Evolutionary conservation across 2,329 filamentous ascomycete species (phyloP).

Genomic region (Calonectria henricotiae): DNA sequence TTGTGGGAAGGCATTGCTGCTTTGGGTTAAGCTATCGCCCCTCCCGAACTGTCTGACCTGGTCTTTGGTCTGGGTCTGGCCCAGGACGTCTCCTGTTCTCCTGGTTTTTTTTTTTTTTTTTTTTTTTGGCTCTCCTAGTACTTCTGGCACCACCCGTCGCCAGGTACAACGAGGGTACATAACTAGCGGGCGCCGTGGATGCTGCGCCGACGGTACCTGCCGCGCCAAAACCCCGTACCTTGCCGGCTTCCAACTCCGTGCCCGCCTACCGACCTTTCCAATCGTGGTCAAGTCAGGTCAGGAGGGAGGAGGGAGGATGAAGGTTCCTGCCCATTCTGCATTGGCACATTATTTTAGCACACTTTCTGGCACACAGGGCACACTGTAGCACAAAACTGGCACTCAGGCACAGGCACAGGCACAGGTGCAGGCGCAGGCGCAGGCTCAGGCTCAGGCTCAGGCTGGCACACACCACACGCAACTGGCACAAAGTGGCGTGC

Average conservation of each 20-base stretch:
- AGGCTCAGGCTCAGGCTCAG: too few relatives aligned
- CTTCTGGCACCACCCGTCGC: not conserved
- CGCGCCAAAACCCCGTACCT: not conserved
- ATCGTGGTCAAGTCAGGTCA: conserved; percentile 9
- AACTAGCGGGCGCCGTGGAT: conserved; percentile 3
- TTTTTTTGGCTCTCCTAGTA: too few relatives aligned
- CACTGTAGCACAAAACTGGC: too few relatives aligned
- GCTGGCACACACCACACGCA: not conserved
- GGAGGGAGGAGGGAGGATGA: conserved; percentile 2
- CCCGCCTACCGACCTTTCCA: conserved; percentile 1
- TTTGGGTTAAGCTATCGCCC: conserved; percentile 27
- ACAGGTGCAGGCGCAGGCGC: not conserved
- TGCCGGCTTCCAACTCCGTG: conserved; percentile 10
- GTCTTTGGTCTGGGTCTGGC: conserved; percentile 2
- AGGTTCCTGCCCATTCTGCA: conserved; percentile 25
- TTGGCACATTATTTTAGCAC: conserved; percentile 13
- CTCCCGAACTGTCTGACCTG: conserved; percentile 31
- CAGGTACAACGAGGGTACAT: conserved; percentile 9
- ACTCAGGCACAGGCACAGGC: not conserved
- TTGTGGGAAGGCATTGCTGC: conserved; percentile 14
- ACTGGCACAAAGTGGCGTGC: conserved; percentile 6
- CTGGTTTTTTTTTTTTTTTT: not conserved
- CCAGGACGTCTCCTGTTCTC: not conserved
- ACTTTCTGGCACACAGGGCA: not conserved
- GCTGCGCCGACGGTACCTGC: conserved; percentile 11